These are phyloP conservation scores for Curvularia sp. DNA, from an alignment of 2,329 filamentous ascomycete species.

Conservation along the genomic window DNA sequence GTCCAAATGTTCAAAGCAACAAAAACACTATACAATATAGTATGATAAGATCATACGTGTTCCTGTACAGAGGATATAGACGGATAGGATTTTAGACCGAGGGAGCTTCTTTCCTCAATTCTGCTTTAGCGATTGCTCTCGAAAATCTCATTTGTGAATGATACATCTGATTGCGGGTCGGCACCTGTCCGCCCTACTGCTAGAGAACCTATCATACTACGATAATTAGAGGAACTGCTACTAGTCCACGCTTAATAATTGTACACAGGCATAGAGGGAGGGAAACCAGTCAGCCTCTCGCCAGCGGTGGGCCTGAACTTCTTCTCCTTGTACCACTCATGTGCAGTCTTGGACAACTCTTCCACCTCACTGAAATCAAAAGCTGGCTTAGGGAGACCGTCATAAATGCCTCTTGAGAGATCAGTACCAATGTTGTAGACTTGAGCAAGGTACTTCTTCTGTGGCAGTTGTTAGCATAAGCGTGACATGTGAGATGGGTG, in stretches of 20 bases:
- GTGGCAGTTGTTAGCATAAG: slow-evolving; percentile 11
- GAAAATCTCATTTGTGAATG: background rate
- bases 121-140: background rate
- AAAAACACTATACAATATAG: too few species aligned
- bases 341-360: slow-evolving; percentile 54
- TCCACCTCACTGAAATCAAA: slow-evolving; percentile 59
- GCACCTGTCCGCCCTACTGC: background rate
- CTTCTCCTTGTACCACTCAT: slow-evolving; percentile 56
- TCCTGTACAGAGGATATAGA: too few species aligned
- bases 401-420: slow-evolving; percentile 58
- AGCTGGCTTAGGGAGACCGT: slow-evolving; percentile 55
- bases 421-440: slow-evolving; percentile 59
- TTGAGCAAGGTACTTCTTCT: slow-evolving; percentile 62
- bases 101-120: background rate
- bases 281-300: slow-evolving; percentile 52
- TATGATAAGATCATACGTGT: too few species aligned
- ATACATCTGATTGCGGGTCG: background rate
- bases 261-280: slow-evolving; percentile 31
- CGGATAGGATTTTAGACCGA: too few species aligned
- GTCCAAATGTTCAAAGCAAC: too few species aligned
- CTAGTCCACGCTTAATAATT: slow-evolving; percentile 4
- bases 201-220: background rate
- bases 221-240: background rate
- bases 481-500: background rate
- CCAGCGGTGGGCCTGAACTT: slow-evolving; percentile 54